Evolutionary conservation across 805 yeast genomes (phyloP), one percentile per base, ranked within the genome.

Genomic region (Zygotorulaspora florentina): DNA sequence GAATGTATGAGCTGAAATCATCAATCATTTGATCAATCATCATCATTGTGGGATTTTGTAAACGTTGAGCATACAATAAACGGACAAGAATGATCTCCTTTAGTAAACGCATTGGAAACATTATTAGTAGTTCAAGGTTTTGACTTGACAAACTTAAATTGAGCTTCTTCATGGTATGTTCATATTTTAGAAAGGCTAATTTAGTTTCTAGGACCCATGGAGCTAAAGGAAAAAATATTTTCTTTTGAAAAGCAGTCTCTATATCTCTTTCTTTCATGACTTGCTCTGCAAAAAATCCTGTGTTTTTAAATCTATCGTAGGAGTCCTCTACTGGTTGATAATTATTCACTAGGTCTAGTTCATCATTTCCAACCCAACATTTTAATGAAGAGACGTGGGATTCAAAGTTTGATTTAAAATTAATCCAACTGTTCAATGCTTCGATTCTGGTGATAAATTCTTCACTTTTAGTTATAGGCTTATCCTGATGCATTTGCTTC

Each of bases 21-120:
- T 80, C 89, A 50, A 91, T 77, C 76, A 88, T 84, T 66, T 91
- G 96, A 65, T 93, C 99, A 55, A 93, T 87, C 83, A 88, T 87
- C 89, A 88, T 85, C 81, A 90, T 79, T 0, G 97, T 89, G 1
- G 96, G 96, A 56, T 84, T 85, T 42, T 76, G 79, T 39, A 91
- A 67, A 58, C 84, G 85, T 62, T 77, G 74, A 2, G 97, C 96
- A 61, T 87, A 89, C 1, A 75, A 70, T 37, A 91, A 70, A 53
- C 97, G 75, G 35, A 86, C 77, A 29, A 76, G 75, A 35, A 90
- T 83, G 42, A 87, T 77, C 56, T 87, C 96, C 57, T 83, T 84
- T 56, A 89, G 82, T 37, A 93, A 70, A 50, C 79, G 80, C 56
- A 87, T 73, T 0, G 98, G 97, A 51, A 93, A 86, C 43, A 77